phyloP scores from a whole-genome alignment of 768 basidiomycete genomes.

The Kwoniella pini region DNA sequence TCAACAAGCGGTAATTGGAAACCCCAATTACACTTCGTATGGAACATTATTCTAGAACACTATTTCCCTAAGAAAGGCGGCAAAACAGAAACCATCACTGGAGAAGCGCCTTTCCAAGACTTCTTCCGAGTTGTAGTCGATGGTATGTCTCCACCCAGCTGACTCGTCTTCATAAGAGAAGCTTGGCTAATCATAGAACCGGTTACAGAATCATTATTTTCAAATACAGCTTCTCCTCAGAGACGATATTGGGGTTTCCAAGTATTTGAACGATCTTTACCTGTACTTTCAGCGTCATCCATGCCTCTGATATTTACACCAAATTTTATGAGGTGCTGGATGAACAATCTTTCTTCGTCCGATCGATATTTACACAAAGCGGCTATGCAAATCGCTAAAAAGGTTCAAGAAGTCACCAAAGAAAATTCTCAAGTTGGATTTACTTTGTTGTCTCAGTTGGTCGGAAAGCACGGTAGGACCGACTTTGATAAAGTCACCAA shows the following conservation, averaged over 20 bases:
- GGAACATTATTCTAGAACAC: slow-evolving; percentile 77
- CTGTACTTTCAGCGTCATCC: slow-evolving; percentile 65
- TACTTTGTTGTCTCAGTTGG: slow-evolving; percentile 78
- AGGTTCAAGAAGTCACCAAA: slow-evolving; percentile 73
- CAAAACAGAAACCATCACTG: slow-evolving; percentile 54
- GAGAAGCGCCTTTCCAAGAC: slow-evolving; percentile 73
- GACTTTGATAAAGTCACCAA: slow-evolving; percentile 90
- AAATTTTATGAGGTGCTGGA: slow-evolving; percentile 96
- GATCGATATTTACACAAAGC: slow-evolving; percentile 90
- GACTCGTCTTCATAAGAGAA: no score
- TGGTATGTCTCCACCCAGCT: slow-evolving; percentile 60
- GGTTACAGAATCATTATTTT: slow-evolving; percentile 76
- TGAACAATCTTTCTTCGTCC: slow-evolving; percentile 84
- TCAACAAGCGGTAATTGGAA: slow-evolving; percentile 70
- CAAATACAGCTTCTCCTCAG: slow-evolving; percentile 76
- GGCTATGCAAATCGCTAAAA: slow-evolving; percentile 74
- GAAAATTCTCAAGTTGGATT: slow-evolving; percentile 78
- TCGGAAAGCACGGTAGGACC: slow-evolving; percentile 74
- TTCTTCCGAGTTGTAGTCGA: slow-evolving; percentile 91
- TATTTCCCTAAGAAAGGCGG: slow-evolving; percentile 60
- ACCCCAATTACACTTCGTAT: slow-evolving; percentile 87
- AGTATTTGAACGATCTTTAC: slow-evolving; percentile 76
- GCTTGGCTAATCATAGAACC: not conserved
- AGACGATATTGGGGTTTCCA: slow-evolving; percentile 97
- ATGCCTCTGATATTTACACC: slow-evolving; percentile 87